phyloP scores from a whole-genome alignment of 2,329 filamentous ascomycete species.

The Fusarium sp. region DNA sequence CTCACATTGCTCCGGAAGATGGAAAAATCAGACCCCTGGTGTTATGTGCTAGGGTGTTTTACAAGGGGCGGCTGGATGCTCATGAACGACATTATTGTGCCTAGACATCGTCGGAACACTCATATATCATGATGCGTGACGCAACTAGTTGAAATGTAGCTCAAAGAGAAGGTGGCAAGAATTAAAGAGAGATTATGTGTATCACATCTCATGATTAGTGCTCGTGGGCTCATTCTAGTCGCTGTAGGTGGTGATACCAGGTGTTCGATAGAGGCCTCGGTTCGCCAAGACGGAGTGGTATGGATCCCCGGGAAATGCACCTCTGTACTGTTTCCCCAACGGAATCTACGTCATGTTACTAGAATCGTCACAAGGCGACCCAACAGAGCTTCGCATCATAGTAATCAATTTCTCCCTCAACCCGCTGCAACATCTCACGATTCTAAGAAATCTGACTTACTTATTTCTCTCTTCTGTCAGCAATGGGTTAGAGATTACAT shows the following conservation, averaged over 20 bases:
- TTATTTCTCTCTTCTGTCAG: neutral
- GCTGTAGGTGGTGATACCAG: constrained; percentile 16
- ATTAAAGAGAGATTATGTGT: neutral
- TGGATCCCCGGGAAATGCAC: constrained; percentile 5
- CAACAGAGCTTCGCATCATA: constrained; percentile 29
- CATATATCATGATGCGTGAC: constrained; percentile 12
- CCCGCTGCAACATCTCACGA: neutral
- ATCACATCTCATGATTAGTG: neutral
- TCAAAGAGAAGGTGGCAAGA: constrained; percentile 1
- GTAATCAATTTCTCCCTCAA: constrained; percentile 21
- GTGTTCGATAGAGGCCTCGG: constrained; percentile 25
- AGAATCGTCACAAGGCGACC: constrained; percentile 37
- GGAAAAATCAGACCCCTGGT: constrained; percentile 16
- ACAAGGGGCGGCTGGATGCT: constrained; percentile 16
- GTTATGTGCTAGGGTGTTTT: constrained; percentile 13
- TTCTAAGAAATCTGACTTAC: neutral
- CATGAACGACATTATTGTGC: constrained; percentile 5
- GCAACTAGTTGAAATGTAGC: neutral
- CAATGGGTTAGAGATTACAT: constrained; percentile 25
- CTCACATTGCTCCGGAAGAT: constrained; percentile 4
- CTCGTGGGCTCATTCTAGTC: constrained; percentile 2
- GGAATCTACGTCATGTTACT: constrained; percentile 44
- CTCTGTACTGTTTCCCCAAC: constrained; percentile 38
- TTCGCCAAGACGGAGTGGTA: constrained; percentile 21
- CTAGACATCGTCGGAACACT: neutral